phyloP scores from a whole-genome alignment of 2,329 filamentous ascomycete species.

The Fusarium coffeatum region DNA sequence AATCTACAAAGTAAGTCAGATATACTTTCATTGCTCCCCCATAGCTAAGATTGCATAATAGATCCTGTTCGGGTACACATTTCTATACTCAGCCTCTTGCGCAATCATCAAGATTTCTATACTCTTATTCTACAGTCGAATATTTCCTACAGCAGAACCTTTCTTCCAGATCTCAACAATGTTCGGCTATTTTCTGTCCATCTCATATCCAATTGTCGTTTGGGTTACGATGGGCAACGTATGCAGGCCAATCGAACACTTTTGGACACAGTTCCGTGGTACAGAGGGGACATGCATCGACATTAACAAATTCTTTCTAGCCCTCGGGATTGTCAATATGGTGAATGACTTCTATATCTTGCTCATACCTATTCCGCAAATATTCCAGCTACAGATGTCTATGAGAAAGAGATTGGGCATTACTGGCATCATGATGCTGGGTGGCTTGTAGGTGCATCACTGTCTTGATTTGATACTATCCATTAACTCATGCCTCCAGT shows the following conservation, averaged over 20 bases:
- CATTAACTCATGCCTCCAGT: neutral
- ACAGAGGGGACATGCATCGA: constrained; percentile 15
- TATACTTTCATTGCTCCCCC: neutral
- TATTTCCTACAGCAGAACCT: constrained; percentile 2
- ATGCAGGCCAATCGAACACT: constrained; percentile 9
- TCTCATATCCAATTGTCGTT: constrained; percentile 19
- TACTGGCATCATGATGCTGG: constrained; percentile 10
- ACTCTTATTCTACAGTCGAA: constrained; percentile 25
- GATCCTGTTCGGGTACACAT: constrained; percentile 16
- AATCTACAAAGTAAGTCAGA: constrained; percentile 11
- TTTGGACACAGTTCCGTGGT: constrained; percentile 15
- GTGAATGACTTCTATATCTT: constrained; percentile 11
- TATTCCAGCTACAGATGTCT: constrained; percentile 17
- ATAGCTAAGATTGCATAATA: neutral
- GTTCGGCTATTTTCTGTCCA: constrained; percentile 18
- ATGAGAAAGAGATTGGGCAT: constrained; percentile 13
- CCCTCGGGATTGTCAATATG: constrained; percentile 20
- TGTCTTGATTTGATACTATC: neutral
- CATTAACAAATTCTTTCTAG: constrained; percentile 26
- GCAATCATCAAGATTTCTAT: constrained; percentile 24
- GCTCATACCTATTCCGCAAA: constrained; percentile 16
- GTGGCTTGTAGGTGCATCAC: constrained; percentile 10
- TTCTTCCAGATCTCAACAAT: neutral
- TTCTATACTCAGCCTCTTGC: constrained; percentile 10
- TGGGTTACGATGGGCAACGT: constrained; percentile 20